Base-by-base conservation (phyloP, 495 filamentous ascomycete species). In the Melanomma pulvis-pyrius region DNA sequence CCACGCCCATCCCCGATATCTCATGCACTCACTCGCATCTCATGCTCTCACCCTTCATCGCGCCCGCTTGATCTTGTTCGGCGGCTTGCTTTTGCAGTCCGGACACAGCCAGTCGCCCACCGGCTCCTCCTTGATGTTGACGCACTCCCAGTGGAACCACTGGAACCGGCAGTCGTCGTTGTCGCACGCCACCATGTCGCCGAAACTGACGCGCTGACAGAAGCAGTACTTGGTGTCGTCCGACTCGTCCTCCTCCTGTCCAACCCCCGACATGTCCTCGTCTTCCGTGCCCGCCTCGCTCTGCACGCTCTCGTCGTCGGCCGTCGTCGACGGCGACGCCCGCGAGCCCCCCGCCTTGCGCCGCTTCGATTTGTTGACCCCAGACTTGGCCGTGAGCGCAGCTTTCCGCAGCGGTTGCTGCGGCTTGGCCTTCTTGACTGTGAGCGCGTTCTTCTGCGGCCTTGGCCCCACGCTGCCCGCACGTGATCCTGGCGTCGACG, bases 71-170 rank as follows among this genome's bases (percentile, higher is more conserved):
- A 79, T 68, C 70, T 74, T 67, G 34, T 55, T 64, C 61, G 55
- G 28, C 15, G 75, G 72, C 70, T 75, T 52, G 65, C 85, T 86
- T 28, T 83, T 80, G 74, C 94, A 98, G 60, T 87, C 82, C 36
- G 90, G 89, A 78, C 94, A 98, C 74, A 90, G 93, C 94, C 94
- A 98, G 49, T 87, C 92, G 22, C 93, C 94, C 54, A 86, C 86
- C 2, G 94, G 94, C 77, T 98, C 93, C 61, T 86, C 86, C 67
- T 88, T 93, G 67, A 98, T 80, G 1, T 91, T 90, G 54, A 98
- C 93, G 74, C 94, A 98, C 66, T 83, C 88, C 92, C 93, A 98
- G 80, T 98, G 94, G 77, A 98, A 98, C 94, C 94, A 98, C 79
- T 98, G 93, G 75, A 87, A 94, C 25, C 89, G 86, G 79, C 94